Evolutionary conservation across 148 eudicot genomes (phyloP).

Genomic region (Vaccinium corymbosum): DNA sequence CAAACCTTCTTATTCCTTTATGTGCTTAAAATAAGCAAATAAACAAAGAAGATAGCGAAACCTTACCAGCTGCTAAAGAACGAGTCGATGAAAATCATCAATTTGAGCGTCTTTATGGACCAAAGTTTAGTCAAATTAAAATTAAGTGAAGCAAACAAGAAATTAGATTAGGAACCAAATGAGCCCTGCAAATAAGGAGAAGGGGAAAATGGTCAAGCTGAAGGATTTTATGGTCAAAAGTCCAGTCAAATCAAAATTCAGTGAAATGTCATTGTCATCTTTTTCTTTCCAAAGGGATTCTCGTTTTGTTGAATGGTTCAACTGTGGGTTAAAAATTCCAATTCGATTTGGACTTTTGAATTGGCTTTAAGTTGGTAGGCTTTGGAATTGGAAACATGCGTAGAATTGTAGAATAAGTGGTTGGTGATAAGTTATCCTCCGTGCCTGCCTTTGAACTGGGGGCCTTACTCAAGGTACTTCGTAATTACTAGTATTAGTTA

Average conservation of each 20-base stretch:
- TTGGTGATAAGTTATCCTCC: neutral
- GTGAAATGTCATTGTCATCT: neutral
- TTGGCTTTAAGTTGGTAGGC: neutral
- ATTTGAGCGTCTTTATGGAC: neutral
- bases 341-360: neutral
- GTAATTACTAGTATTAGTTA: neutral
- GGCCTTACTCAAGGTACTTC: neutral
- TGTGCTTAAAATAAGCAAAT: neutral
- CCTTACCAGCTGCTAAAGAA: neutral
- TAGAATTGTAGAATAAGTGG: neutral
- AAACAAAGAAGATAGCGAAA: neutral
- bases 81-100: neutral
- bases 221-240: neutral
- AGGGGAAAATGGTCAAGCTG: neutral
- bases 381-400: neutral
- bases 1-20: too few species aligned
- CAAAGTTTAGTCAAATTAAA: neutral
- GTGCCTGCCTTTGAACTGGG: neutral
- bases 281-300: neutral
- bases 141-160: neutral
- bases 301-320: slow-evolving; percentile 1
- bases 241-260: neutral
- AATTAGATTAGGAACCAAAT: neutral
- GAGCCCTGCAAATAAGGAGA: neutral
- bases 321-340: neutral